phyloP scores from a whole-genome alignment of 805 yeast genomes.

The Wickerhamiella siamensis region DNA sequence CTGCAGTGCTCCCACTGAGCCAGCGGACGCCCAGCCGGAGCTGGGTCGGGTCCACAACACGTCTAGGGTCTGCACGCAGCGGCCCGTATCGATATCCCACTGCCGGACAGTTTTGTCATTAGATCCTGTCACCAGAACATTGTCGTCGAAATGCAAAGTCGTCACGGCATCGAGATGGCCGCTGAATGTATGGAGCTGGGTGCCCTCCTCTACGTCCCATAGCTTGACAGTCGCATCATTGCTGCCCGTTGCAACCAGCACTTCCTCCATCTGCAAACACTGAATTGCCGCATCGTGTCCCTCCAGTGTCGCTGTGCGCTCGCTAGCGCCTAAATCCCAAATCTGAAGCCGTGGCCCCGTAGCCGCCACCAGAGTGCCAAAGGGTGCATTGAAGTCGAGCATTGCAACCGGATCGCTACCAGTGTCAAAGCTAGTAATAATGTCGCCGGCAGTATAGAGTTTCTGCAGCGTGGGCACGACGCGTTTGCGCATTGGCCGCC shows the following conservation, averaged over 20 bases:
- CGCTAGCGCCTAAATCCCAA: slow-evolving; percentile 61
- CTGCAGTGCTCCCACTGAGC: slow-evolving; percentile 51
- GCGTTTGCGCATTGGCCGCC: neutral
- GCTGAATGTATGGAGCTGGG: slow-evolving; percentile 7
- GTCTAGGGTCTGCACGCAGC: slow-evolving; percentile 57
- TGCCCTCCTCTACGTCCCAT: slow-evolving; percentile 36
- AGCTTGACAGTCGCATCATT: slow-evolving; percentile 47
- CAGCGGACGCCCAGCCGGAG: slow-evolving; percentile 8
- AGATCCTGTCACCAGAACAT: slow-evolving; percentile 49
- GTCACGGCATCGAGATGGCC: slow-evolving; percentile 11
- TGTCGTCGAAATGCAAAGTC: slow-evolving; percentile 1
- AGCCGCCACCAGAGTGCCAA: slow-evolving; percentile 64
- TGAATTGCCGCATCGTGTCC: slow-evolving; percentile 50
- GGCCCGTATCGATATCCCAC: slow-evolving; percentile 58
- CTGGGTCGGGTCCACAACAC: slow-evolving; percentile 42
- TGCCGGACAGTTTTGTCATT: slow-evolving; percentile 58
- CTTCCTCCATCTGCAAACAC: slow-evolving; percentile 44
- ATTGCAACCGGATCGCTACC: slow-evolving; percentile 41
- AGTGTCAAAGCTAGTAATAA: slow-evolving; percentile 36
- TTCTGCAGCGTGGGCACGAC: slow-evolving; percentile 45
- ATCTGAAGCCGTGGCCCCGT: slow-evolving; percentile 64
- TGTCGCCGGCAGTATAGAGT: slow-evolving; percentile 44
- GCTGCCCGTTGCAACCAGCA: slow-evolving; percentile 40
- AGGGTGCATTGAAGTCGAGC: slow-evolving; percentile 59
- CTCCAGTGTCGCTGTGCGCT: slow-evolving; percentile 35